These are phyloP conservation scores for Westerdykella sp. DNA, from an alignment of 2,329 filamentous ascomycete genomes.

Conservation along the genomic window DNA sequence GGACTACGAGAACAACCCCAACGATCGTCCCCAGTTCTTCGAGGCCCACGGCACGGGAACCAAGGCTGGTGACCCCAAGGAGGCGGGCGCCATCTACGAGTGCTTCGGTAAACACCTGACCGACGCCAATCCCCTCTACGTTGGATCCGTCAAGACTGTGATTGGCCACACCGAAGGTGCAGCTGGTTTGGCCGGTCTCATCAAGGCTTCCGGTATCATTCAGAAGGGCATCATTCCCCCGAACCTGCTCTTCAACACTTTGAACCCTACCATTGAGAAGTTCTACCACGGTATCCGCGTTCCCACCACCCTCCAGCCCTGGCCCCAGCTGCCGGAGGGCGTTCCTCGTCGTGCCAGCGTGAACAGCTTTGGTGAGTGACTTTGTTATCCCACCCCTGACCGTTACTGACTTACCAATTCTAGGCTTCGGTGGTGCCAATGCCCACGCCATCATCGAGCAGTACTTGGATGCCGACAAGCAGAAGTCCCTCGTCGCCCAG, in stretches of 20 bases:
- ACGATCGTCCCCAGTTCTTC: conserved; percentile 3
- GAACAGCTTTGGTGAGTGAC: conserved; percentile 7
- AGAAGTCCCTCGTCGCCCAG: too few species aligned
- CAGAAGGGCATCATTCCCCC: conserved; percentile 28
- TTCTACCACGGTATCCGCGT: conserved; percentile 6
- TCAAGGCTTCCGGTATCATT: conserved; percentile 36
- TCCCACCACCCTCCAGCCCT: conserved; percentile 3
- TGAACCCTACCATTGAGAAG: conserved; percentile 20
- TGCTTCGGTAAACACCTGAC: conserved; percentile 7
- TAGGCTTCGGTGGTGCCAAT: conserved; percentile 23
- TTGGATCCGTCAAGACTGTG: conserved; percentile 33
- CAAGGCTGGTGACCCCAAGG: conserved; percentile 9
- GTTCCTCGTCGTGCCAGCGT: conserved; percentile 6
- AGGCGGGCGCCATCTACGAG: conserved; percentile 9
- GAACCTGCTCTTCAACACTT: conserved; percentile 27
- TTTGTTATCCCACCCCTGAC: not conserved
- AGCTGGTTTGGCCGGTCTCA: conserved; percentile 34
- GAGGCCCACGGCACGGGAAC: conserved; percentile 2
- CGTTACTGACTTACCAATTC: conserved; percentile 13
- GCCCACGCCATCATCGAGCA: conserved; percentile 20
- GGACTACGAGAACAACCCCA: not conserved
- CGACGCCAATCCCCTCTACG: conserved; percentile 5
- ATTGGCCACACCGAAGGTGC: conserved; percentile 40
- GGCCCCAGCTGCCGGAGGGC: conserved; percentile 4
- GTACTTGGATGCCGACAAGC: conserved; percentile 1